phyloP scores from a whole-genome alignment of 441 rosid genomes.

The Euphorbia corollata region DNA sequence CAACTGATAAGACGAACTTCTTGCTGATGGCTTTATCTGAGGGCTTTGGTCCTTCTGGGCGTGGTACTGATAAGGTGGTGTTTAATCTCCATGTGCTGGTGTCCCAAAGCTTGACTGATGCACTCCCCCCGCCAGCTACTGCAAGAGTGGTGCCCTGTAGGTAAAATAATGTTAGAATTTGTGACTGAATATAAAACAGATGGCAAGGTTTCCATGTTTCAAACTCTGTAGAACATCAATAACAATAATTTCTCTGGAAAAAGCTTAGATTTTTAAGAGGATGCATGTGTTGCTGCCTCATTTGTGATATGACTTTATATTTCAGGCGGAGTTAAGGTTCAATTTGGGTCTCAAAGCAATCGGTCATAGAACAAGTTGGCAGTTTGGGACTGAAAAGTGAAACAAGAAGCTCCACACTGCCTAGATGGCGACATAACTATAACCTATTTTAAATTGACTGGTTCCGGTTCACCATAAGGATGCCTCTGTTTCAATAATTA shows the following conservation, averaged over 20 bases:
- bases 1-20: constrained; percentile 84
- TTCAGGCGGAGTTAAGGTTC: not conserved
- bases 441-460: not conserved
- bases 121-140: constrained; percentile 96
- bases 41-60: constrained; percentile 76
- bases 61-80: constrained; percentile 66
- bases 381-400: not conserved
- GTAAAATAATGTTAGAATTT: constrained; percentile 13
- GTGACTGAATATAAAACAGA: not conserved
- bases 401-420: not conserved
- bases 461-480: not conserved
- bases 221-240: not conserved
- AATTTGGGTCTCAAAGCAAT: not conserved
- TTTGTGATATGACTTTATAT: not conserved
- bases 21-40: constrained; percentile 78
- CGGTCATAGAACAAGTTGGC: not conserved
- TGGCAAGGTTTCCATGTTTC: not conserved
- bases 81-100: constrained; percentile 79
- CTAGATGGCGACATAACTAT: not conserved
- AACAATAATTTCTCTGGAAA: no score
- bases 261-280: no score
- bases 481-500: not conserved
- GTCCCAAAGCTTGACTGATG: constrained; percentile 92
- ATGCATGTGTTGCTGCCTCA: not conserved
- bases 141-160: constrained; percentile 83